A percentile compares a stretch with the other conserved stretches of the same genome.
Conservation (phyloP, 768 basidiomycete genomes). For the Boletus rubescentipes region DNA sequence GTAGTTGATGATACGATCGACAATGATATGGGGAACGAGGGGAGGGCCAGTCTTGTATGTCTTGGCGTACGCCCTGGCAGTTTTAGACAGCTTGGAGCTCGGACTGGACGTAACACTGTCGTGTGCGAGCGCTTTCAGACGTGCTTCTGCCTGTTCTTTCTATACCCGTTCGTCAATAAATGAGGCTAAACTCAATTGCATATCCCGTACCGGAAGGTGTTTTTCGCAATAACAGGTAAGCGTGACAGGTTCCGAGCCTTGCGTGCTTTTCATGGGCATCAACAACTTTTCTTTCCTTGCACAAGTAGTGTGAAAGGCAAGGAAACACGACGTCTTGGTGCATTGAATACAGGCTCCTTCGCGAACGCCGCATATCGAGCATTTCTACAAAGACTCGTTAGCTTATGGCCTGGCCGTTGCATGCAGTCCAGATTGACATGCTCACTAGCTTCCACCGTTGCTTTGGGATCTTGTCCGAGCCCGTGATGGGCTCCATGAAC, state of each 20-base stretch:
- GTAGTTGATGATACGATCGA: slow-evolving; percentile 77
- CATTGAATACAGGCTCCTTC: slow-evolving; percentile 96
- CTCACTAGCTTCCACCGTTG: slow-evolving; percentile 92
- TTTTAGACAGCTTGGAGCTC: slow-evolving; percentile 58
- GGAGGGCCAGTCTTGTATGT: slow-evolving; percentile 92
- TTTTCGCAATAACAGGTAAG: slow-evolving; percentile 86
- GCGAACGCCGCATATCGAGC: slow-evolving; percentile 58
- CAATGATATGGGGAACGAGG: slow-evolving; percentile 81
- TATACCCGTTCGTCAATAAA: slow-evolving; percentile 24
- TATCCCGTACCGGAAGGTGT: slow-evolving; percentile 75
- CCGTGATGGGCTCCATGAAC: slow-evolving; percentile 98
- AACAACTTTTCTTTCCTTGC: slow-evolving; percentile 84
- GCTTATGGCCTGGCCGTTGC: neutral
- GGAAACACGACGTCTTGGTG: slow-evolving; percentile 83
- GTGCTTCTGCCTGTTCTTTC: slow-evolving; percentile 69
- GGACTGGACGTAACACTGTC: slow-evolving; percentile 40
- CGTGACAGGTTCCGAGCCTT: slow-evolving; percentile 68
- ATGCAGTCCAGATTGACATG: slow-evolving; percentile 7
- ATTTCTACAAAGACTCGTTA: slow-evolving; percentile 43
- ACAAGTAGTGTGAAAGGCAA: slow-evolving; percentile 94
- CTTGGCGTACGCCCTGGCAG: slow-evolving; percentile 88
- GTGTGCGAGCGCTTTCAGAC: slow-evolving; percentile 53
- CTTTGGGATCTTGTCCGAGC: slow-evolving; percentile 83
- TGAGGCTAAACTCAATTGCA: neutral
- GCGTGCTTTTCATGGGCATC: slow-evolving; percentile 82